These are phyloP conservation scores for Botrytis paeoniae DNA, from an alignment of 2,329 filamentous ascomycete species.

Conservation along the genomic window DNA sequence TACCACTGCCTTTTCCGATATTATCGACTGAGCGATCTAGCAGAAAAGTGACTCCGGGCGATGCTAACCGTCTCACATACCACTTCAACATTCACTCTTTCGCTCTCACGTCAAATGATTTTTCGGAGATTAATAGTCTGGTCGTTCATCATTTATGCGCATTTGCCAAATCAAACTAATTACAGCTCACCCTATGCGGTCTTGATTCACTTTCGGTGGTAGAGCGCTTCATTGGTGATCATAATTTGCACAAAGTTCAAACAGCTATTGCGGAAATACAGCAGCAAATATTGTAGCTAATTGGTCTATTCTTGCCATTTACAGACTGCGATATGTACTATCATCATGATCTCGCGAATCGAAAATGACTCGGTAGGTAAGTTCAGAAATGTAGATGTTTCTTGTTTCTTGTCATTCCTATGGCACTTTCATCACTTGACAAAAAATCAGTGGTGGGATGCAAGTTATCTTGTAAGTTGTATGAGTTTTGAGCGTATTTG, in stretches of 20 bases:
- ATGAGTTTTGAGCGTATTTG: background rate
- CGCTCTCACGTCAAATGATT: background rate
- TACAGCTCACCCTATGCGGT: rapidly evolving
- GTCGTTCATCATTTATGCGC: no score
- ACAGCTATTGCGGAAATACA: no score
- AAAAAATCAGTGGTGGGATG: background rate
- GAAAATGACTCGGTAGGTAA: no score
- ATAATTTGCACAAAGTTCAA: background rate
- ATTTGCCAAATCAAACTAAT: background rate
- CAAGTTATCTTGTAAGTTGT: background rate
- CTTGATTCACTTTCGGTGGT: background rate
- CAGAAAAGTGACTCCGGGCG: background rate
- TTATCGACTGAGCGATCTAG: background rate
- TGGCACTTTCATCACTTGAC: background rate
- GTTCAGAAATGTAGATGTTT: no score
- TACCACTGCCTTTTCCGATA: background rate
- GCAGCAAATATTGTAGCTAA: no score
- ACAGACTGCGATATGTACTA: rapidly evolving
- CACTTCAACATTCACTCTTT: background rate
- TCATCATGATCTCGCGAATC: background rate
- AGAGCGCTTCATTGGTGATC: background rate
- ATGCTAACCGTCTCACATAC: background rate
- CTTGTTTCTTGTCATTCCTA: background rate
- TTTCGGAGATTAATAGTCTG: background rate
- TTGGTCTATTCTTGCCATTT: background rate